These are phyloP conservation scores for Pezicula radicicola DNA, from an alignment of 2,329 filamentous ascomycete species.

Conservation along the genomic window DNA sequence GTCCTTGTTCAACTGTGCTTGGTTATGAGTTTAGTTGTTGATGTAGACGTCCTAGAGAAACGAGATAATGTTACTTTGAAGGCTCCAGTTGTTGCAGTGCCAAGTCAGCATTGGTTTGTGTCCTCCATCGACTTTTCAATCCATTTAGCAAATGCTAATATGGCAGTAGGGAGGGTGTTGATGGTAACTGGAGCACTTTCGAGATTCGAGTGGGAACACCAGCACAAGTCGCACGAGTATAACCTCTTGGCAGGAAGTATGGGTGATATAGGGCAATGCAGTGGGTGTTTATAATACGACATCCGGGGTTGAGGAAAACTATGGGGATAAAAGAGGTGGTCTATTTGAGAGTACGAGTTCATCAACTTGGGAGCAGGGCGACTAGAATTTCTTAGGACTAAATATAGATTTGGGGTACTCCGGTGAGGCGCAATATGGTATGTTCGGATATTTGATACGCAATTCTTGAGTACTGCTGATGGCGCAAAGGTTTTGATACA, in stretches of 20 bases:
- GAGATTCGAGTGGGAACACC: conserved; percentile 35
- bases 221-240: conserved; percentile 32
- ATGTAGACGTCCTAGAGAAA: conserved; percentile 2
- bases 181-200: conserved; percentile 39
- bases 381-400: conserved; percentile 32
- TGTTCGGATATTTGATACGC: neutral
- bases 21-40: neutral
- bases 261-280: conserved; percentile 62
- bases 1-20: neutral
- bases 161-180: conserved; percentile 27
- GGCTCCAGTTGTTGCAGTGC: conserved; percentile 14
- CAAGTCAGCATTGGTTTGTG: conserved; percentile 16
- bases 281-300: conserved; percentile 48
- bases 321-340: conserved; percentile 32
- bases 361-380: conserved; percentile 30
- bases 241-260: conserved; percentile 39
- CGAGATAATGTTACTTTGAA: conserved; percentile 15
- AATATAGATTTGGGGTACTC: conserved; percentile 35
- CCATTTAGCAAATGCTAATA: neutral
- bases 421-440: conserved; percentile 23
- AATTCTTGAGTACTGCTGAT: neutral
- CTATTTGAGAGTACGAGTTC: conserved; percentile 32
- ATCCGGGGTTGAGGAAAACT: conserved; percentile 33
- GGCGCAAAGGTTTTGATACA: conserved; percentile 18
- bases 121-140: neutral